phyloP scores from a whole-genome alignment of 2,329 filamentous ascomycete genomes.

The Exophiala viscosa region DNA sequence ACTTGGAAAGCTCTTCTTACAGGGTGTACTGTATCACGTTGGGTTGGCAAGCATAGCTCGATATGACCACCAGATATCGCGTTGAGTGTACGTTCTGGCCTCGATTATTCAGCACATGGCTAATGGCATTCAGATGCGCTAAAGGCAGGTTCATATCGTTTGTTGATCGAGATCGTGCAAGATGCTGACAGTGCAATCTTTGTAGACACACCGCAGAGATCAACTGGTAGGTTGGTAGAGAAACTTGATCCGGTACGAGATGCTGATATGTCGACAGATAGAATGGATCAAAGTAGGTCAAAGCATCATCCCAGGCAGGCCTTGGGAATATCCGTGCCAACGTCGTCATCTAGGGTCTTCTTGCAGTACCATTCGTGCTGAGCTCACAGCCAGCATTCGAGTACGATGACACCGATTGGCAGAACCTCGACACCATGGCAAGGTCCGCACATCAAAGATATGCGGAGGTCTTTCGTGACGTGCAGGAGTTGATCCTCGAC shows the following conservation, averaged over 20 bases:
- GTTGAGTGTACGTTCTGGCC: constrained; percentile 65
- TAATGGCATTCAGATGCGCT: constrained; percentile 53
- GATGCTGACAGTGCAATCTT: constrained; percentile 42
- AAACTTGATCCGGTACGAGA: constrained; percentile 11
- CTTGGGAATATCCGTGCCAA: neutral
- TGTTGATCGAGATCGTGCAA: neutral
- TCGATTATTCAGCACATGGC: constrained; percentile 12
- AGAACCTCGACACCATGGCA: constrained; percentile 64
- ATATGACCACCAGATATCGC: constrained; percentile 47
- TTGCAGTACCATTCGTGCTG: constrained; percentile 93
- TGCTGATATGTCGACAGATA: constrained; percentile 44
- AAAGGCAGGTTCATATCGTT: constrained; percentile 48
- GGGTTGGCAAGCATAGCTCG: no score
- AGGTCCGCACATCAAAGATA: constrained; percentile 81
- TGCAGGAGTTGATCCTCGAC: constrained; percentile 86
- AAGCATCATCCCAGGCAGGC: neutral
- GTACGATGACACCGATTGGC: constrained; percentile 56
- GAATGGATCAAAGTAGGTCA: constrained; percentile 83
- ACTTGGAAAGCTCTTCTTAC: no score
- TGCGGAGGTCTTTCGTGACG: constrained; percentile 90
- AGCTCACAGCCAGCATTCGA: constrained; percentile 91
- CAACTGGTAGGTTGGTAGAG: constrained; percentile 62
- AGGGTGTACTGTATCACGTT: no score
- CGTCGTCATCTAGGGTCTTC: constrained; percentile 54
- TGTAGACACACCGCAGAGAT: constrained; percentile 81